These are phyloP conservation scores for Citrus glauca DNA, from an alignment of 345 rosid genomes.

Conservation along the genomic window DNA sequence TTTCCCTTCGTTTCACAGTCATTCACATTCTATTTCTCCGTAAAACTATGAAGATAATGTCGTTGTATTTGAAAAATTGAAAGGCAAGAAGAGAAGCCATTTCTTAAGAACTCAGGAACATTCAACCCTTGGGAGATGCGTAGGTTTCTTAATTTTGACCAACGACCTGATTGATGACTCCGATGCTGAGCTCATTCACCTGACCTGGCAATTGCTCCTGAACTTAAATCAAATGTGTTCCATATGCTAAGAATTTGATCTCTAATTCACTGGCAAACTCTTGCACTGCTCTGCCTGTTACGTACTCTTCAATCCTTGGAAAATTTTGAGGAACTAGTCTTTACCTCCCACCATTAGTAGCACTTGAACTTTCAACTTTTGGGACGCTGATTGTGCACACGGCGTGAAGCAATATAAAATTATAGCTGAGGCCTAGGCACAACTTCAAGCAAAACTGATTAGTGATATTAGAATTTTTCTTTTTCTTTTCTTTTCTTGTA, in stretches of 20 bases:
- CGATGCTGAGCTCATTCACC: constrained; percentile 7
- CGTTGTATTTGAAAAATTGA: too few relatives aligned
- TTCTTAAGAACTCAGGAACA: background rate
- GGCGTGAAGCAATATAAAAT: too few relatives aligned
- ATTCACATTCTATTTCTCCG: too few relatives aligned
- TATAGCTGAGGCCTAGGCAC: background rate
- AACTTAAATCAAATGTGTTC: constrained; percentile 18
- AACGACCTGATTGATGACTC: background rate
- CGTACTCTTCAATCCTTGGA: constrained; percentile 27
- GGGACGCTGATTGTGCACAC: background rate
- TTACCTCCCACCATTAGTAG: constrained; percentile 27
- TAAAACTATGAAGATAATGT: too few relatives aligned
- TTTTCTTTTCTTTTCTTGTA: background rate
- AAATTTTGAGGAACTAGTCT: constrained; percentile 30
- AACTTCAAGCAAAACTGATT: background rate
- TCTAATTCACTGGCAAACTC: constrained; percentile 13
- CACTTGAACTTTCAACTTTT: constrained; percentile 17
- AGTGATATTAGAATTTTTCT: too few relatives aligned
- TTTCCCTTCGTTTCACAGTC: too few relatives aligned
- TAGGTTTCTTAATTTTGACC: background rate
- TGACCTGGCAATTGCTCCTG: constrained; percentile 18
- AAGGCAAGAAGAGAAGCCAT: background rate
- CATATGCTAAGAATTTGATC: constrained; percentile 3
- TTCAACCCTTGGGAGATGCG: background rate
- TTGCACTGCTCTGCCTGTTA: constrained; percentile 8